Evolutionary conservation across 768 basidiomycete species (phyloP), one percentile per base, ranked within the genome.

Genomic region (Ramaria sp.): DNA sequence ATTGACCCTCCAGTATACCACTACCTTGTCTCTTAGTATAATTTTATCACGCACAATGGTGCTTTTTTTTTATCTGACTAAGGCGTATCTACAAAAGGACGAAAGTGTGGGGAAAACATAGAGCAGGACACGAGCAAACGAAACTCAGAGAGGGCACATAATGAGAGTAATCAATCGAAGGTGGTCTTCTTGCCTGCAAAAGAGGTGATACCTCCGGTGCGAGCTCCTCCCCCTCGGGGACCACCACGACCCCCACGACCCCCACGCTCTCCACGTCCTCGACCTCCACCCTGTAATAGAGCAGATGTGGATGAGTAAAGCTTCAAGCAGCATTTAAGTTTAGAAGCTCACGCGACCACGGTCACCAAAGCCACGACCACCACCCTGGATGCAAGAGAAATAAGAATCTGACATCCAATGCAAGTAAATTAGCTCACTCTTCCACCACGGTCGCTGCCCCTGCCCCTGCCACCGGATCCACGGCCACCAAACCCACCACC

Each of bases 161-260:
- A 36, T 38, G 53, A 18, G 44, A 18, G 25, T 12, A 38, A 24
- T 24, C 49, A 70, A 44, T 65, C 61, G 59, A 87, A 86, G 12
- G 78, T 82, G 48, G 69, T 79, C 68, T 82, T 85, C 73, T 73
- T 85, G 63, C 87, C 88, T 61, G 80, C 79, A 53, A 74, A 77
- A 24, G 75, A 62, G 47, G 78, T 69, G 63, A 85, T 79, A 32
- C 80, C 87, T 27, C 87, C 87, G 39, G 68, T 77, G 61, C 83
- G 78, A 18, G 76, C 63, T 41, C 71, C 70, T 41, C 71, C 70
- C 50, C 74, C 77, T 42, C 74, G 71, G 28, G 69, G 61, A 42
- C 67, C 67, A 52, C 70, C 65, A 16, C 78, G 73, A 6, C 73
- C 67, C 44, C 73, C 67, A 16, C 74, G 70, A n/a, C 60, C 64